Evolutionary conservation across 495 filamentous ascomycete species (phyloP).

Genomic region (Cairneyella variabilis): DNA sequence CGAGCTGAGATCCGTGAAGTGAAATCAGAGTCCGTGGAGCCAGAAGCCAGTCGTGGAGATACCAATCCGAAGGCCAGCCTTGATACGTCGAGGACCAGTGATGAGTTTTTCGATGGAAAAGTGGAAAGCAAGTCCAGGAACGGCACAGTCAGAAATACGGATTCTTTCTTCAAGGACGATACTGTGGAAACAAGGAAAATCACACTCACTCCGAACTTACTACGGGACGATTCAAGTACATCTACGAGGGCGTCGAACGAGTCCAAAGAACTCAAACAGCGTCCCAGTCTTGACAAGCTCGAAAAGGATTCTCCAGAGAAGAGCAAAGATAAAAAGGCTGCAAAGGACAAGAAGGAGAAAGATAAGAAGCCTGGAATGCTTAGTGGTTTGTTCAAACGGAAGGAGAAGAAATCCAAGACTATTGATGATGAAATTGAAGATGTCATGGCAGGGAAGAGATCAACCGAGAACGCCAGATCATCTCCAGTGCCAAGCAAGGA

Average conservation of each 20-base stretch:
- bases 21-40: constrained; percentile 28
- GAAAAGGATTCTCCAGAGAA: constrained; percentile 47
- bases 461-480: constrained; percentile 14
- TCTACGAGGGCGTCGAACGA: constrained; percentile 57
- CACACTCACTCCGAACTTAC: constrained; percentile 89
- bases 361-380: constrained; percentile 92
- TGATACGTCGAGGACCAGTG: constrained; percentile 50
- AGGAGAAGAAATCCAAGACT: constrained; percentile 70
- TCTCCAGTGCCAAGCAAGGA: constrained; percentile 27
- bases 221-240: constrained; percentile 72
- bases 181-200: constrained; percentile 95
- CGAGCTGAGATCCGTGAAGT: constrained; percentile 30
- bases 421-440: constrained; percentile 43
- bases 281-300: constrained; percentile 52
- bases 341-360: constrained; percentile 80
- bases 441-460: constrained; percentile 32
- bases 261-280: constrained; percentile 54
- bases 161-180: constrained; percentile 97
- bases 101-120: constrained; percentile 64
- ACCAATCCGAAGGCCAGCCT: constrained; percentile 14
- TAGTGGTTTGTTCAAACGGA: constrained; percentile 91
- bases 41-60: constrained; percentile 20
- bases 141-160: constrained; percentile 80
- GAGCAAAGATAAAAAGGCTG: constrained; percentile 43
- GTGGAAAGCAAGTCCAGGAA: constrained; percentile 66